Evolutionary conservation across 2,329 filamentous ascomycete genomes (phyloP), one percentile per base, ranked within the genome.

Genomic region (Scolecobasidium constrictum): DNA sequence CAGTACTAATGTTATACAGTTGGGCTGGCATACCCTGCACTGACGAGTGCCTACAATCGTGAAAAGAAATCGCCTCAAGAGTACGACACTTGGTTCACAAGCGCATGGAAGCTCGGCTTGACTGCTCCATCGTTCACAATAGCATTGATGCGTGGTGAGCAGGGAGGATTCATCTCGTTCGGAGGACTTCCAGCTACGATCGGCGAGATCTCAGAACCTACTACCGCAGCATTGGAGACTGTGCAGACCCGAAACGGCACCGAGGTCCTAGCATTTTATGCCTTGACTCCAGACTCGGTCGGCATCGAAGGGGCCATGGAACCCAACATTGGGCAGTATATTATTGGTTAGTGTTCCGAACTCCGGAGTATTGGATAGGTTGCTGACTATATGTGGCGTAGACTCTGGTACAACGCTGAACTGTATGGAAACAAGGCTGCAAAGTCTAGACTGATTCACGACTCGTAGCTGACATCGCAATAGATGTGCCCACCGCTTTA

Each of bases 21-120:
- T n/a, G 45, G 45, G 5, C 22, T 47, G 21, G 45, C 45, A 6
- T 47, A 45, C 21, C 44, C 43, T 16, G 23, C 17, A n/a, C n/a
- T 36, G 4, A 46, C 44, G 16, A 22, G 35, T 36, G 41, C 41
- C 12, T 43, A 18, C 23, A 4, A 33, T 3, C 21, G 38, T 9
- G 31, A 31, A 17, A 28, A 18, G 13, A 4, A 19, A n/a, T n/a
- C n/a, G n/a, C n/a, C n/a, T n/a, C n/a, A n/a, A n/a, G n/a, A n/a
- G 3, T 44, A 44, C 28, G 16, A n/a, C 21, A 22, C 42, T 7
- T 17, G 41, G 4, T 41, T 44, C 23, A 44, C 35, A 7, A 34
- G 12, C 15, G 37, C 37, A 23, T 34, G 19, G 21, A 19, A 40
- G 35, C 16, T 5, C 4, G 22, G 22, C 23, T 26, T 44, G 16